Conservation (phyloP, 1,284 basidiomycete species). For the Wallemia ichthyophaga region DNA sequence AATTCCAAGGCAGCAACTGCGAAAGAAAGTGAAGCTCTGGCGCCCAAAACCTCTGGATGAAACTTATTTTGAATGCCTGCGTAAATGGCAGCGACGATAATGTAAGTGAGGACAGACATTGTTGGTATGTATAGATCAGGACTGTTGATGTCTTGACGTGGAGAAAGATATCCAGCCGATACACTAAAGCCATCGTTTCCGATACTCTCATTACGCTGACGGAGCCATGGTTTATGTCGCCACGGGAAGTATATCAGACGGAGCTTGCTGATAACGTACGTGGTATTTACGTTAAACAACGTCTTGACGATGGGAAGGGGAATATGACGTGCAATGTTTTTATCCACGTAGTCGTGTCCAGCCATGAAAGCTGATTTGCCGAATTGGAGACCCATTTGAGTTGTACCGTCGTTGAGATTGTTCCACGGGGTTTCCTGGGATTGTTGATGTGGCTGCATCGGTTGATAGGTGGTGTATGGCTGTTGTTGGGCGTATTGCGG, state of each 20-base stretch:
- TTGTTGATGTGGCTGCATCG: constrained; percentile 3
- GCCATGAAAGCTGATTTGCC: constrained; percentile 71
- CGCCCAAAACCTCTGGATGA: constrained; percentile 65
- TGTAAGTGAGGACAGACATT: constrained; percentile 90
- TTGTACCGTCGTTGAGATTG: constrained; percentile 59
- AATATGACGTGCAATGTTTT: constrained; percentile 50
- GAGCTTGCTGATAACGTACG: constrained; percentile 75
- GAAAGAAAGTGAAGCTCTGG: constrained; percentile 53
- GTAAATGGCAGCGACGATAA: constrained; percentile 56
- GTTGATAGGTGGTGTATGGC: no score
- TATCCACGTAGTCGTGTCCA: constrained; percentile 82
- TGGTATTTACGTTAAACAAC: constrained; percentile 89
- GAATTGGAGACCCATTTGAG: constrained; percentile 87
- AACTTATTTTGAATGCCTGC: constrained; percentile 58
- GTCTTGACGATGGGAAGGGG: constrained; percentile 56
- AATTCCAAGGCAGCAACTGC: constrained; percentile 60
- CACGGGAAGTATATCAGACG: constrained; percentile 81
- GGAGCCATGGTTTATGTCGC: constrained; percentile 51
- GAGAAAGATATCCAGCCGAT: constrained; percentile 45
- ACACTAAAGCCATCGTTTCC: constrained; percentile 23
- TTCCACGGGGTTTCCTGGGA: constrained; percentile 8
- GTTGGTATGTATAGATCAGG: constrained; percentile 97
- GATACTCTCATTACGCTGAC: constrained; percentile 14
- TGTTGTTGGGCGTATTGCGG: not conserved
- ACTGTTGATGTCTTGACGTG: constrained; percentile 77